Conservation (phyloP, 2,329 filamentous ascomycete species). For the Cadophora sp. region DNA sequence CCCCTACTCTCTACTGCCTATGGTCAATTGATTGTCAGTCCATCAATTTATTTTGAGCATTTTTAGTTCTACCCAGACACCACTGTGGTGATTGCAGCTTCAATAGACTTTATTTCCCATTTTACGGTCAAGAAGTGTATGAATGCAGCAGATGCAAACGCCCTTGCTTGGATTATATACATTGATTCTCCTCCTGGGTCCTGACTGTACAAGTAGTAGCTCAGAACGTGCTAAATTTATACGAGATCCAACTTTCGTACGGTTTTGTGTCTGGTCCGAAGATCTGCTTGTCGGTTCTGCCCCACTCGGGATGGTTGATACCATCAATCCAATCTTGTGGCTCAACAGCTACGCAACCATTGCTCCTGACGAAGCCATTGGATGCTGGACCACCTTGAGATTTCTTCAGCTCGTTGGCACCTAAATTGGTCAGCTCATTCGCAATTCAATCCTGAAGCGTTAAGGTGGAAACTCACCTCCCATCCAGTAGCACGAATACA, state of each 20-base stretch:
- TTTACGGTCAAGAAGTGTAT: no score
- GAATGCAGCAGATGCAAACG: background rate
- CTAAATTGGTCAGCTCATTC: conserved; percentile 16
- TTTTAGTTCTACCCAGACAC: no score
- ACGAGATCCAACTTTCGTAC: conserved; percentile 30
- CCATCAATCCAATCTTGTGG: conserved; percentile 92
- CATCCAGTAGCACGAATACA: conserved; percentile 75
- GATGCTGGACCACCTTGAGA: conserved; percentile 60
- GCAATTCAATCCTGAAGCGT: background rate
- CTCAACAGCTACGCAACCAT: conserved; percentile 88
- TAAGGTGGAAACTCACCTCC: conserved; percentile 47
- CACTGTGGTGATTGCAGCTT: no score
- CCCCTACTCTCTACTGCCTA: no score
- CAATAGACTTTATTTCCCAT: no score
- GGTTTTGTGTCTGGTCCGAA: conserved; percentile 52
- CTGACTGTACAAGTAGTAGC: background rate
- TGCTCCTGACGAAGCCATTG: conserved; percentile 61
- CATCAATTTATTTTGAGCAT: no score
- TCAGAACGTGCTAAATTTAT: conserved; percentile 29
- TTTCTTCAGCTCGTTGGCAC: conserved; percentile 58
- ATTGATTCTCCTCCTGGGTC: background rate
- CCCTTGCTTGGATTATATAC: background rate
- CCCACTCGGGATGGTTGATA: conserved; percentile 91
- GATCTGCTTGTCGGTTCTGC: conserved; percentile 65
- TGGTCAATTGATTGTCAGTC: no score